Evolutionary conservation across 2,329 filamentous ascomycete species (phyloP), one percentile per base, ranked within the genome.

Genomic region (Clonostachys solani): DNA sequence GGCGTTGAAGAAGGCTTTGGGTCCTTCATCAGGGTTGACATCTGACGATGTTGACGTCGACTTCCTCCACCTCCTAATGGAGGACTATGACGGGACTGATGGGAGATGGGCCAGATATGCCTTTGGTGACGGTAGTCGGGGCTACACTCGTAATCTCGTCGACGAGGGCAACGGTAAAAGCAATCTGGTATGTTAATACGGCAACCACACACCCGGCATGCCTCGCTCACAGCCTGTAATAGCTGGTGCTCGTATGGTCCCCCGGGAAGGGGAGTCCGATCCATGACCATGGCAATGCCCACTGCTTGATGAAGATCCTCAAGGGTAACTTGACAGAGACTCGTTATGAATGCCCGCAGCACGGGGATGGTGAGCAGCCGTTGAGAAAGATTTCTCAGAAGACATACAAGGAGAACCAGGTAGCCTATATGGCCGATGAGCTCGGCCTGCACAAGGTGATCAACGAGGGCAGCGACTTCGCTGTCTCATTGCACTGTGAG

Each of bases 221-320:
- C 17, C 16, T 35, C n/a, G 43, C 54, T 63, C 49, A 60, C 49
- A 33, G 36, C 43, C 45, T 47, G 47, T 36, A 47, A 50, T 63
- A 92, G 87, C 80, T 95, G 52, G 81, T 96, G 43, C 80, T 96
- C 38, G 91, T 95, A 37, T 96, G 92, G 92, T 86, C 84, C 15
- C 91, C 92, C 1, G 87, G 87, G 45, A 89, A 89, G 68, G 81
- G 81, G 36, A 92, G 87, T 57, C 85, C 87, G 12, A 90, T 96
- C 61, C 92, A 96, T 62, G 92, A 96, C 64, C 87, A 90, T 66
- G 86, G 85, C 61, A 89, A 92, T 51, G 89, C 91, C 37, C 92
- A 96, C 64, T 96, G 92, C 67, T 74, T 96, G 56, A 96, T 96
- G 89, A 95, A 86, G 74, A 84, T 92, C 54, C 78, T 96, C 52